A percentile compares a stretch with the other conserved stretches of the same genome.
Evolutionary conservation across 2,329 filamentous ascomycete species (phyloP).

Genomic region (Aspergillus cejpii): DNA sequence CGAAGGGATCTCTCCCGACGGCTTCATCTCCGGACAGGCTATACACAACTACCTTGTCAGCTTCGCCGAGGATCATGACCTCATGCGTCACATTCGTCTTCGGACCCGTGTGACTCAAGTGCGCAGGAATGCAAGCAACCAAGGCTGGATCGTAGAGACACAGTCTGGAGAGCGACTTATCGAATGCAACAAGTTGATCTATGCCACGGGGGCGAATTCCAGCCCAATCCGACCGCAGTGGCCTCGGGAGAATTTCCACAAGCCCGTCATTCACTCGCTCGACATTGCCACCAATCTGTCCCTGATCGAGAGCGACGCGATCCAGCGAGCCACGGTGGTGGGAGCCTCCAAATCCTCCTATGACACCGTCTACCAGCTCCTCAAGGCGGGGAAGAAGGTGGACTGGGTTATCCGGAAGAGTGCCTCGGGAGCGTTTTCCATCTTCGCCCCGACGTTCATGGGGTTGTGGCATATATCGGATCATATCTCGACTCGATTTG

Average conservation of each 20-base stretch:
- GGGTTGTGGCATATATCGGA: conserved; percentile 17
- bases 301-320: background rate
- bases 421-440: conserved; percentile 28
- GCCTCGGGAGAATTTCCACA: background rate
- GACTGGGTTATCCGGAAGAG: conserved; percentile 31
- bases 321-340: conserved; percentile 23
- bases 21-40: background rate
- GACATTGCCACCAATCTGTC: background rate
- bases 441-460: conserved; percentile 23
- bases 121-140: background rate
- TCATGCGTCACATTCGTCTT: background rate
- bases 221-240: background rate
- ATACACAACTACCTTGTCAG: conserved; percentile 1
- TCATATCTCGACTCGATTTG: conserved; percentile 21
- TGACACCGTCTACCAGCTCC: conserved; percentile 30
- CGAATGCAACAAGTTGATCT: background rate
- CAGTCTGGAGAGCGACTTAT: too few species aligned
- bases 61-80: background rate
- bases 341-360: conserved; percentile 33
- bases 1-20: background rate
- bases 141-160: background rate
- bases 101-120: background rate
- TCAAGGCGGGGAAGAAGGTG: conserved; percentile 27
- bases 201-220: background rate
- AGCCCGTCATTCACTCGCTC: background rate